Percentiles rank a stretch among this genome's conserved stretches.
Evolutionary conservation across 2,329 filamentous ascomycete genomes (phyloP).

Genomic region (Claviceps africana): DNA sequence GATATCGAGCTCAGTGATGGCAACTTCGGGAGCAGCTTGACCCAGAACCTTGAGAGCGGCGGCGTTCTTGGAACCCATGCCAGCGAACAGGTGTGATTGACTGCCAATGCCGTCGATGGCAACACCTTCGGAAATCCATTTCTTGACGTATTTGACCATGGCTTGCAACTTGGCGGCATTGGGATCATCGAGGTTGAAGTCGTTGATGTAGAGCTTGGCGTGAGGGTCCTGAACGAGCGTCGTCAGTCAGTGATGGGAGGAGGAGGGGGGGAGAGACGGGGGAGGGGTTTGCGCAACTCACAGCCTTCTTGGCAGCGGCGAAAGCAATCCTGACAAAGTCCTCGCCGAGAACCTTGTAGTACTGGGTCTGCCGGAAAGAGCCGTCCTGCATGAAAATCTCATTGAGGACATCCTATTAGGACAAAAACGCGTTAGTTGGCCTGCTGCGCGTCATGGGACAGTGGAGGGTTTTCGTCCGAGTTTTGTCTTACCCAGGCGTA

Average conservation of each 20-base stretch:
- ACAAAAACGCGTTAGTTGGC: not conserved
- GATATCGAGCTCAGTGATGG: slow-evolving; percentile 57
- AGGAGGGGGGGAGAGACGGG: not conserved
- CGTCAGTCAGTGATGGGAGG: not conserved
- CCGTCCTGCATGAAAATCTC: slow-evolving; percentile 42
- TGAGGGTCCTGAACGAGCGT: slow-evolving; percentile 34
- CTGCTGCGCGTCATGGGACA: not conserved
- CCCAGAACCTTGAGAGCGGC: slow-evolving; percentile 40
- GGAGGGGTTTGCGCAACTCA: too few relatives aligned
- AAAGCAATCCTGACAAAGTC: slow-evolving; percentile 58
- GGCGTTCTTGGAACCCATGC: slow-evolving; percentile 25
- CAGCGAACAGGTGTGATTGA: not conserved
- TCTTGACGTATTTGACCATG: slow-evolving; percentile 45
- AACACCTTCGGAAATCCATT: slow-evolving; percentile 40
- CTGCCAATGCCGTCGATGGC: not conserved
- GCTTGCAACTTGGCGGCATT: slow-evolving; percentile 41
- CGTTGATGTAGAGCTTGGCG: slow-evolving; percentile 64
- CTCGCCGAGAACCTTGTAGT: slow-evolving; percentile 54
- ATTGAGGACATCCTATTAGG: not conserved
- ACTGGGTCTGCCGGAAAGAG: slow-evolving; percentile 44
- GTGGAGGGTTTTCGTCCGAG: not conserved
- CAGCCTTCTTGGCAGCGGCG: slow-evolving; percentile 46
- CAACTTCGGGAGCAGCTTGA: slow-evolving; percentile 37
- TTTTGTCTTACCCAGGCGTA: not conserved
- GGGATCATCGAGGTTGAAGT: slow-evolving; percentile 52